Base-by-base conservation (phyloP, 768 basidiomycete species). In the Mycena alexandri region DNA sequence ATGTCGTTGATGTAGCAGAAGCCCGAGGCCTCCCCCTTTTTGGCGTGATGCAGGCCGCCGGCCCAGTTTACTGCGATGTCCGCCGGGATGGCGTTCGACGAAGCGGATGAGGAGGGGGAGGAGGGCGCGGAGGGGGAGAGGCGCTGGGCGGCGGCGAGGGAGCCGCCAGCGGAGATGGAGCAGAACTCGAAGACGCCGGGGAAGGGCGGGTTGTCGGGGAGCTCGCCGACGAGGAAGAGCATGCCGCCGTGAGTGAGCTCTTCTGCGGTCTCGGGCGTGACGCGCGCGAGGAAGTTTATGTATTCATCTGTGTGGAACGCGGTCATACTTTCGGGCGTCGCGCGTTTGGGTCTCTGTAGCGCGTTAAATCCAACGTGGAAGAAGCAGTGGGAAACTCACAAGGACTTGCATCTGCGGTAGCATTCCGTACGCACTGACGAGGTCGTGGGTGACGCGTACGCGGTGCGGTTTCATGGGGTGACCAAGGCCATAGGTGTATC, bases 1-100 rank as follows among this genome's bases (percentile, higher is more conserved):
- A 99, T 99, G 78, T 96, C 94, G 78, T 99, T 99, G 79, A 99
- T 91, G 83, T 99, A 99, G 84, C 98, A 99, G 81, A 99, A 99
- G n/a, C 98, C 98, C 12, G 93, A 94, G 0, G 97, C 98, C 81
- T 98, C 98, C 61, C 94, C 89, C 78, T 98, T 99, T 82, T 99
- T 99, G 19, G 98, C 98, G 78, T 99, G 98, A 80, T 99, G 98
- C 3, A 99, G 86, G 2, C 98, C 98, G 8, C 98, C 98, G 3
- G 98, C 95, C 98, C 96, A 98, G 80, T 98, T 98, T 67, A 98
- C 93, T 0, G 90, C 90, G 53, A 99, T 98, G 79, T 99, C 97
- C 71, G 95, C 85, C 2, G 91, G 84, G 2, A 95, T 95, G 7
- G 87, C 86, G 47, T 60, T 48, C 33, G n/a, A n/a, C n/a, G n/a